phyloP scores from a whole-genome alignment of 1,284 basidiomycete species.

The Austroboletus novae-zelandiae region DNA sequence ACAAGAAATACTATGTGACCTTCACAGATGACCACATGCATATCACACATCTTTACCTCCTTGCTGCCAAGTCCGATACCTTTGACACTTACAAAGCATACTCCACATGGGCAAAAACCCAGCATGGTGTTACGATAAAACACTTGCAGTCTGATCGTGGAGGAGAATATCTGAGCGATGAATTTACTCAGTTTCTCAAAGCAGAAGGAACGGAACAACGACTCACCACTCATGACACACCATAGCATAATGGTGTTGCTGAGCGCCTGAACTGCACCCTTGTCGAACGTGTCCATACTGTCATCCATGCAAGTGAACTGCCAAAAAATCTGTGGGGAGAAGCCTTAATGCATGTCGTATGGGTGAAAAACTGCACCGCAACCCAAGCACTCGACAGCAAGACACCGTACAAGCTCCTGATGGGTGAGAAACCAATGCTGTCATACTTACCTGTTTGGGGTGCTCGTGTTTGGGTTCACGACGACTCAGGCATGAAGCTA shows the following conservation, averaged over 20 bases:
- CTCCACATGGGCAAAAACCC: too few species aligned
- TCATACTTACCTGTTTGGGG: background rate
- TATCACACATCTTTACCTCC: background rate
- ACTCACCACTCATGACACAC: background rate
- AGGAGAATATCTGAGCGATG: background rate
- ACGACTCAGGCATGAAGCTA: background rate
- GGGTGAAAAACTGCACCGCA: slow-evolving; percentile 1
- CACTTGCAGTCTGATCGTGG: background rate
- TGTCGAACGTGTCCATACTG: rapidly evolving
- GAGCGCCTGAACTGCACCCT: background rate
- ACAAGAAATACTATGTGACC: too few species aligned
- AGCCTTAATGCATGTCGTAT: background rate
- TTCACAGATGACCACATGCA: too few species aligned
- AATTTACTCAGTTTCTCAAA: background rate
- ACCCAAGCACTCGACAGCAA: background rate
- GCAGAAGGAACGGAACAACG: background rate
- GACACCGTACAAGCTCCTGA: background rate
- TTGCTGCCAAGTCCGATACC: background rate
- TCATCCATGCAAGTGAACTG: background rate
- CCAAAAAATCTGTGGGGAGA: background rate
- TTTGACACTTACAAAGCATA: slow-evolving; percentile 1
- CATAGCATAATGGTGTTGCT: slow-evolving; percentile 1
- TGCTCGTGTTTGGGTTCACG: background rate
- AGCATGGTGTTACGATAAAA: background rate
- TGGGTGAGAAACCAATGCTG: background rate